Conservation (phyloP, 805 yeast genomes). For the Wickerhamomyces tratensis region DNA sequence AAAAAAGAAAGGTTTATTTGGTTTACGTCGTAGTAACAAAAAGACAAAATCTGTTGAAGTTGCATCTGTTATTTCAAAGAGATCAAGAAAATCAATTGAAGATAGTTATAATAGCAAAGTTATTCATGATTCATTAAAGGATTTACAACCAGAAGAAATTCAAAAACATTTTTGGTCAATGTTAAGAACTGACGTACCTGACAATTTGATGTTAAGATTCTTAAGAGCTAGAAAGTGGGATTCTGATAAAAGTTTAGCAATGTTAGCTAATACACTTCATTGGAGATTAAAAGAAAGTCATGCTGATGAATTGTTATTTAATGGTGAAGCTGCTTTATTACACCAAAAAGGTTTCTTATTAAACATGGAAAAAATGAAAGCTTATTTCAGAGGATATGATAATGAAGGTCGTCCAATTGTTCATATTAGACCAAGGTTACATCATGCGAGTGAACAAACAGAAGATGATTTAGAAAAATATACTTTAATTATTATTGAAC, state of each 20-base stretch:
- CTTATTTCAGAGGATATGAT: slow-evolving; percentile 69
- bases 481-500: slow-evolving; percentile 71
- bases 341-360: slow-evolving; percentile 38
- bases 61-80: slow-evolving; percentile 13
- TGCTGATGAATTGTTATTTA: slow-evolving; percentile 50
- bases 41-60: slow-evolving; percentile 6
- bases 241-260: slow-evolving; percentile 52
- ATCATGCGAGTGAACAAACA: slow-evolving; percentile 58
- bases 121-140: slow-evolving; percentile 40
- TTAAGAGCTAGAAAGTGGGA: slow-evolving; percentile 85
- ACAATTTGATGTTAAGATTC: slow-evolving; percentile 66
- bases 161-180: slow-evolving; percentile 47
- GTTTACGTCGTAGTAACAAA: slow-evolving; percentile 11
- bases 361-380: slow-evolving; percentile 49
- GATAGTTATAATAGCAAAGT: slow-evolving; percentile 23
- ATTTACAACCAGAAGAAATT: slow-evolving; percentile 40
- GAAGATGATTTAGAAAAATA: slow-evolving; percentile 65
- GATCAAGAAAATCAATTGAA: slow-evolving; percentile 22
- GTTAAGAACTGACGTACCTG: slow-evolving; percentile 73
- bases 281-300: slow-evolving; percentile 64
- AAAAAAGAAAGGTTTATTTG: slow-evolving; percentile 17
- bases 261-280: slow-evolving; percentile 62
- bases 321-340: slow-evolving; percentile 46
- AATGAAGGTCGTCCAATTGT: slow-evolving; percentile 69
- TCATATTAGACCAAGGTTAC: slow-evolving; percentile 69